Percentiles rank a stretch among this genome's conserved stretches.
Evolutionary conservation across 2,329 filamentous ascomycete genomes (phyloP).

Genomic region (Paramyrothecium roridum): DNA sequence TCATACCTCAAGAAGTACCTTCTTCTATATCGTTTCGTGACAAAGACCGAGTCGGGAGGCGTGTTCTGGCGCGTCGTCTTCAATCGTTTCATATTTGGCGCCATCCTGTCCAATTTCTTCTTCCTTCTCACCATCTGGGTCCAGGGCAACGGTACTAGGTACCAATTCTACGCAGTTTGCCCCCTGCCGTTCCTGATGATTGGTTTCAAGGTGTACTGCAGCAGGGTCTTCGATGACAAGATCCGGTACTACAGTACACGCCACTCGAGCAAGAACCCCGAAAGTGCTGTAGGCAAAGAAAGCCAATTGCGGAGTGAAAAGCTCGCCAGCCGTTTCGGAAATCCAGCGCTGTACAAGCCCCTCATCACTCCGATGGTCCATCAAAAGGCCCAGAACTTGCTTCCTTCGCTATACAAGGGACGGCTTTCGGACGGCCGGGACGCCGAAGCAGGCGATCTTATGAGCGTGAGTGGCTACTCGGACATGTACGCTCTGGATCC

Average conservation of each 20-base stretch:
- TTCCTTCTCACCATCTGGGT: constrained; percentile 74
- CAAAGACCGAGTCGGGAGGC: constrained; percentile 93
- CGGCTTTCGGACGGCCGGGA: constrained; percentile 67
- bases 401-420: constrained; percentile 83
- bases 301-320: constrained; percentile 60
- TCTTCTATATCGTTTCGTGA: constrained; percentile 90
- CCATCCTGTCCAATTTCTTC: constrained; percentile 74
- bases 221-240: constrained; percentile 69
- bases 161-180: constrained; percentile 63
- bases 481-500: constrained; percentile 76
- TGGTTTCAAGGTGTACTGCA: constrained; percentile 84
- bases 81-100: constrained; percentile 86
- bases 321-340: constrained; percentile 76
- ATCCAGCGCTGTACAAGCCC: constrained; percentile 85
- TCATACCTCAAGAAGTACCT: constrained; percentile 93
- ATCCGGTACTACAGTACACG: constrained; percentile 77
- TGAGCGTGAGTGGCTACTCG: constrained; percentile 69
- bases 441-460: constrained; percentile 51
- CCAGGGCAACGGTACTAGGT: constrained; percentile 52
- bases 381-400: constrained; percentile 80
- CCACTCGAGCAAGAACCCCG: constrained; percentile 45
- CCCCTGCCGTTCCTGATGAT: constrained; percentile 78
- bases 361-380: constrained; percentile 95
- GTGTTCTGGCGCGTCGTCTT: constrained; percentile 88
- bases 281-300: constrained; percentile 47